phyloP scores from a whole-genome alignment of 768 basidiomycete genomes.

The Dictyophora rubrovolvata region DNA sequence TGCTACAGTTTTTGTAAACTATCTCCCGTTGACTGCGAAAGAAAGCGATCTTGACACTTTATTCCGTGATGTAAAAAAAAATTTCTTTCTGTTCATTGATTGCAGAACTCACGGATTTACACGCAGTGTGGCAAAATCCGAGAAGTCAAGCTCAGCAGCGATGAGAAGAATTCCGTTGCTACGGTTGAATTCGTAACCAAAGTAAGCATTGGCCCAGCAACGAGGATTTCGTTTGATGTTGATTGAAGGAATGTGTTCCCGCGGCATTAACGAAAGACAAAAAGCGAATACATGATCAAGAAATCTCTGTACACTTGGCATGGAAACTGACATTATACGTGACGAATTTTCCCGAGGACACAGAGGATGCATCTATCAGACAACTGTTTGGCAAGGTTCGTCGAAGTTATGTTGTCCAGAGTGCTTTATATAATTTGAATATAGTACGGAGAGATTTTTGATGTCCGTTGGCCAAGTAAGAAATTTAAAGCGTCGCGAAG shows the following conservation, averaged over 20 bases:
- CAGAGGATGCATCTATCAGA: constrained; percentile 69
- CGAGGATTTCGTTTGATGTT: constrained; percentile 2
- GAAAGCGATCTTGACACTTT: constrained; percentile 61
- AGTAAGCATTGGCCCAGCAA: constrained; percentile 25
- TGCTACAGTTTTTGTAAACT: constrained; percentile 78
- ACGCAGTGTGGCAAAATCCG: constrained; percentile 77
- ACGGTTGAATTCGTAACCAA: constrained; percentile 80
- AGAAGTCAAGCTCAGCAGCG: constrained; percentile 67
- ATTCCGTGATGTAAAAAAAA: constrained; percentile 78
- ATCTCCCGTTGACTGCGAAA: constrained; percentile 43
- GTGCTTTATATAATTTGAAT: constrained; percentile 5
- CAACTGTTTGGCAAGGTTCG: constrained; percentile 69
- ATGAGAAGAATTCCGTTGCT: constrained; percentile 55
- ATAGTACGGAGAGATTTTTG: constrained; percentile 85
- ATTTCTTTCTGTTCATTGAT: background rate
- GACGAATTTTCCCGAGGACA: constrained; percentile 85
- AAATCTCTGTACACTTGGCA: constrained; percentile 78
- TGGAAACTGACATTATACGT: constrained; percentile 94
- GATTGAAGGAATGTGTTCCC: constrained; percentile 62
- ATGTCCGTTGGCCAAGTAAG: constrained; percentile 96
- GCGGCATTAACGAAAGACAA: constrained; percentile 91
- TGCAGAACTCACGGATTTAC: constrained; percentile 12
- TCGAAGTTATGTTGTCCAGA: background rate
- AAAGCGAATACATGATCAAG: constrained; percentile 65
- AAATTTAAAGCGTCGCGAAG: constrained; percentile 86